Evolutionary conservation across 768 basidiomycete species (phyloP), one percentile per base, ranked within the genome.

Genomic region (Lyophyllum atratum): DNA sequence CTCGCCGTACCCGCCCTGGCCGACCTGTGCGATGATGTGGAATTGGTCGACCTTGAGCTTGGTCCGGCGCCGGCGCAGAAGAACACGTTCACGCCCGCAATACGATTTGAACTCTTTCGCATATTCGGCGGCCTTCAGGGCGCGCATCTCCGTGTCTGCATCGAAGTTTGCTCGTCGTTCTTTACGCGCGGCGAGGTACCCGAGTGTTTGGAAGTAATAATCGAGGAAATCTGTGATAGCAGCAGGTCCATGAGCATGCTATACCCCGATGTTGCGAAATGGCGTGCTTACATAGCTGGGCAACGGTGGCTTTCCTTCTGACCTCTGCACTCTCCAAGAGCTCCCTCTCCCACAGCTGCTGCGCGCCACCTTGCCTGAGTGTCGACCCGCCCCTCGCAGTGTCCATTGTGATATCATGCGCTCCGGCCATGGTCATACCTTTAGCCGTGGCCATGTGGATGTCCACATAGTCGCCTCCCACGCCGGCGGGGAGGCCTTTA

Each of bases 1-100:
- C 62, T 98, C 96, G 5, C 97, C 97, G 72, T 98, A 99, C 2
- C 97, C 97, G 12, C 97, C 97, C 75, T 99, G 97, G 1, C 97
- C 97, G 47, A 99, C 94, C 72, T 99, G 97, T 0, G 95, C 94
- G 61, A 99, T 95, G 70, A 99, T 96, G 67, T 97, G 93, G 73
- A 99, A 99, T 67, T 96, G 92, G 48, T 98, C 93, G 24, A 99
- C 86, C 57, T 86, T 85, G 42, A 98, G 81, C 69, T 97, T 99
- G 11, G 95, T 88, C 34, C 97, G 82, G n/a, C 97, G 83, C 59
- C 90, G 88, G 52, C 97, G 82, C n/a, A 99, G 80, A 8, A 97
- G 70, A 4, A 95, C 95, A 14, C 96, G 89, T 72, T 99, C 97
- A 24, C 95, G 85, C 2, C 95, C 95, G 60, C 87, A 89, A 73